These are phyloP conservation scores for Ophiostoma australiae DNA, from an alignment of 2,329 filamentous ascomycete genomes.

Conservation along the genomic window DNA sequence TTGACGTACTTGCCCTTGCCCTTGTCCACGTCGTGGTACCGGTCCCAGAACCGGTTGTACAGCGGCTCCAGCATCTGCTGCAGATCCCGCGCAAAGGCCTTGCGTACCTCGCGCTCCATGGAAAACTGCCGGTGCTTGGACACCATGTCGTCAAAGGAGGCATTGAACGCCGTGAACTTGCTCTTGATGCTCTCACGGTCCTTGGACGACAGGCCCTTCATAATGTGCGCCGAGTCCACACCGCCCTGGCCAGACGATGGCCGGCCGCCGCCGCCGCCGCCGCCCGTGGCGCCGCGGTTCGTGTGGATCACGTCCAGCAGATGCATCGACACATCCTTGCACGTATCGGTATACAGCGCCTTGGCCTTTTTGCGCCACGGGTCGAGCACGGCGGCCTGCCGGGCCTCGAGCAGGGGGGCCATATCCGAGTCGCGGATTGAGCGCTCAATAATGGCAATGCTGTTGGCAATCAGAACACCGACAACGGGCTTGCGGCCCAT, in stretches of 20 bases:
- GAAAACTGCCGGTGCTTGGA: slow-evolving; percentile 72
- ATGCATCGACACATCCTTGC: slow-evolving; percentile 79
- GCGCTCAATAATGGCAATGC: slow-evolving; percentile 75
- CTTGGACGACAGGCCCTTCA: slow-evolving; percentile 79
- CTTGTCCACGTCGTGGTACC: slow-evolving; percentile 96
- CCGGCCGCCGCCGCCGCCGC: slow-evolving; percentile 41
- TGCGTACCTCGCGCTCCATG: slow-evolving; percentile 88
- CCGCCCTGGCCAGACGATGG: slow-evolving; percentile 63
- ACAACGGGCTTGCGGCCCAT: slow-evolving; percentile 64
- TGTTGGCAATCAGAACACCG: slow-evolving; percentile 89
- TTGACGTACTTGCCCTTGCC: slow-evolving; percentile 98
- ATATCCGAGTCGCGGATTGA: slow-evolving; percentile 80
- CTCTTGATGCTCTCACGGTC: slow-evolving; percentile 95
- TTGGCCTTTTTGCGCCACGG: slow-evolving; percentile 84
- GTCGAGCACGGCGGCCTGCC: slow-evolving; percentile 61
- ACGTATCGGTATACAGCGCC: slow-evolving; percentile 75
- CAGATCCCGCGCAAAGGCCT: slow-evolving; percentile 74
- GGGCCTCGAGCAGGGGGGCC: slow-evolving; percentile 61
- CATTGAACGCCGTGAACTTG: slow-evolving; percentile 91
- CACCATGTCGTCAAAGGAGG: slow-evolving; percentile 83
- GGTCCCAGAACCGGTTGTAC: slow-evolving; percentile 92
- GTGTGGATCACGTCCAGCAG: slow-evolving; percentile 92
- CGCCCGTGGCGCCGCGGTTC: slow-evolving; percentile 51
- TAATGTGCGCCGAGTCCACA: slow-evolving; percentile 72
- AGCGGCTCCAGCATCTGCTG: slow-evolving; percentile 89